phyloP scores from a whole-genome alignment of 345 rosid species.

The Durio zibethinus region DNA sequence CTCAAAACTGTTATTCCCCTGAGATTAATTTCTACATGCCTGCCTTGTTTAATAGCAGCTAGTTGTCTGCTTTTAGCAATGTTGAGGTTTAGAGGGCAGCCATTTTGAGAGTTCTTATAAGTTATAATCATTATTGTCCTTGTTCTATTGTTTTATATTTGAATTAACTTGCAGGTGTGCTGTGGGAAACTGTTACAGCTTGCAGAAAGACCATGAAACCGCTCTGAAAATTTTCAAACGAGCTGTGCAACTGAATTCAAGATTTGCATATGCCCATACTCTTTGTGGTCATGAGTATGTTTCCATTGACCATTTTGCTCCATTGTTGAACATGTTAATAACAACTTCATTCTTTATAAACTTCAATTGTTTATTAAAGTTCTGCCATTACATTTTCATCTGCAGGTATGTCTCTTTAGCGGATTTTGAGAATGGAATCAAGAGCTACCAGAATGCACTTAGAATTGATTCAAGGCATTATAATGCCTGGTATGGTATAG shows the following conservation, averaged over 20 bases:
- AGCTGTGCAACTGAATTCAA: constrained; percentile 80
- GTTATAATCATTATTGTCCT: neutral
- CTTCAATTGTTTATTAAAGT: constrained; percentile 15
- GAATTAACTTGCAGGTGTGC: constrained; percentile 73
- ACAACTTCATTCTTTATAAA: constrained; percentile 1
- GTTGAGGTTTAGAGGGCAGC: neutral
- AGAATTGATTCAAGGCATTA: constrained; percentile 90
- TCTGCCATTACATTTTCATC: constrained; percentile 6
- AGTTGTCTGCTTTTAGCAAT: neutral
- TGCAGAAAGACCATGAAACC: constrained; percentile 98
- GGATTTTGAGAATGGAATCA: constrained; percentile 94
- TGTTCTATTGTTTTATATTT: constrained; percentile 3
- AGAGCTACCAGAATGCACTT: constrained; percentile 89
- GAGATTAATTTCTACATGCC: neutral
- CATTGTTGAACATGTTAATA: neutral
- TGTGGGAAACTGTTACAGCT: constrained; percentile 95
- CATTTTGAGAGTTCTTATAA: neutral
- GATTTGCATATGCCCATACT: constrained; percentile 92
- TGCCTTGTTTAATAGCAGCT: neutral
- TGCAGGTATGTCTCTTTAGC: constrained; percentile 81
- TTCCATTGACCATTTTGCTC: neutral
- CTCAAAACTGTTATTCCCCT: constrained; percentile 9
- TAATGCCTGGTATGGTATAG: constrained; percentile 97
- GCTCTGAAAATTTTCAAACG: constrained; percentile 91
- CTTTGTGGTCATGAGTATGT: constrained; percentile 98